Conservation (phyloP, 768 basidiomycete genomes). For the Pulveroboletus sp. region DNA sequence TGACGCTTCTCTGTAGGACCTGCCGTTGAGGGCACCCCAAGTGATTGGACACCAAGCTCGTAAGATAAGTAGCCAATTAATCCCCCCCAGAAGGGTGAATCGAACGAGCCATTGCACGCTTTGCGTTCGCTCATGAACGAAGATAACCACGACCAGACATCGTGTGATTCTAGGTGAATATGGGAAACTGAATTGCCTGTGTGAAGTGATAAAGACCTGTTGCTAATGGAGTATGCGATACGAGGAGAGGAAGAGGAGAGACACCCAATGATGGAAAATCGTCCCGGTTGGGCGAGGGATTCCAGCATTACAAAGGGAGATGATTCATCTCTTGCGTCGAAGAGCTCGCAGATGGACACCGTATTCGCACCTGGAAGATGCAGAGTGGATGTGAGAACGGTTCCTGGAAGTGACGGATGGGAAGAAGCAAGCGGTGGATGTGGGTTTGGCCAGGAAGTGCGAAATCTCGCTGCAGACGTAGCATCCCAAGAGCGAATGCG, state of each 20-base stretch:
- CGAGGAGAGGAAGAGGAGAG: conserved; percentile 49
- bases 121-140: conserved; percentile 57
- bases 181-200: conserved; percentile 31
- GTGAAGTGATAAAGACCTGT: conserved; percentile 43
- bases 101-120: conserved; percentile 42
- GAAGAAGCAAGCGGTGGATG: conserved; percentile 19
- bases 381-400: conserved; percentile 38
- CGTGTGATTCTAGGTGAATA: conserved; percentile 44
- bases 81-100: conserved; percentile 81
- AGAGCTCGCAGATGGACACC: conserved; percentile 52
- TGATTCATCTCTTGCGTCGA: conserved; percentile 54
- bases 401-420: conserved; percentile 19
- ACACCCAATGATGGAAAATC: conserved; percentile 67
- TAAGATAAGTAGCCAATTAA: conserved; percentile 75
- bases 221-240: conserved; percentile 53
- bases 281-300: conserved; percentile 71
- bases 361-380: conserved; percentile 40
- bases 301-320: conserved; percentile 70
- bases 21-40: conserved; percentile 41
- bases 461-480: conserved; percentile 34
- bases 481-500: conserved; percentile 39
- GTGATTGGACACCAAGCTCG: conserved; percentile 62
- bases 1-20: conserved; percentile 35
- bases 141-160: conserved; percentile 73
- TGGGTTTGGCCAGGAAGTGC: conserved; percentile 55